Conservation (phyloP, 129 eudicot species). For the Flaveria ramosissima region DNA sequence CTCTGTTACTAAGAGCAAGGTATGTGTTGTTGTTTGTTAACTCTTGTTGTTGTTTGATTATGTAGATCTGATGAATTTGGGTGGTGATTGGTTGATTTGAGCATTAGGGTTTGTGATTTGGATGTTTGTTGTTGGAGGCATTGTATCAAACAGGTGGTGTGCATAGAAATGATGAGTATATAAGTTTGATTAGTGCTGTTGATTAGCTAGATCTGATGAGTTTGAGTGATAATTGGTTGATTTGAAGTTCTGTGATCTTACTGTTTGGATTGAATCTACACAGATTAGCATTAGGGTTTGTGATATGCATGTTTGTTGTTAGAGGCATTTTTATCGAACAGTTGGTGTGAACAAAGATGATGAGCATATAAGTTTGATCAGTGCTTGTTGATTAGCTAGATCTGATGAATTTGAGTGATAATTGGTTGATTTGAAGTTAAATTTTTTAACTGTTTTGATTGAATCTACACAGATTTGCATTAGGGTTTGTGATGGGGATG, state of each 20-base stretch:
- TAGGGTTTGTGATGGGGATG: neutral
- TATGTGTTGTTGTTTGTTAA: conserved; percentile 11
- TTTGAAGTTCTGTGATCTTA: neutral
- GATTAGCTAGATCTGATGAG: neutral
- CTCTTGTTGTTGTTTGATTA: neutral
- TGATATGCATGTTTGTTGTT: neutral
- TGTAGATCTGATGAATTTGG: conserved; percentile 9
- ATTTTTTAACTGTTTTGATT: too few relatives aligned
- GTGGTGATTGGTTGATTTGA: neutral
- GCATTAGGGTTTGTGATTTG: neutral
- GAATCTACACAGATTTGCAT: neutral
- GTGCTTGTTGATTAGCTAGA: neutral
- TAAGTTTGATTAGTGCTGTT: neutral
- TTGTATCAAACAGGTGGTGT: neutral
- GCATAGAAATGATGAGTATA: too few relatives aligned
- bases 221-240: neutral
- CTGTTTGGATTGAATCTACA: neutral
- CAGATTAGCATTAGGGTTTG: neutral
- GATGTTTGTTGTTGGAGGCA: neutral
- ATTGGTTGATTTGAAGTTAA: neutral
- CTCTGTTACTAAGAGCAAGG: conserved; percentile 98
- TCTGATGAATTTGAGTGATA: neutral
- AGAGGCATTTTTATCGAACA: neutral
- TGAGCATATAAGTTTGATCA: neutral
- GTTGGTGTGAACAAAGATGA: neutral